phyloP scores from a whole-genome alignment of 2,329 filamentous ascomycete genomes.

The Curvularia sp. region DNA sequence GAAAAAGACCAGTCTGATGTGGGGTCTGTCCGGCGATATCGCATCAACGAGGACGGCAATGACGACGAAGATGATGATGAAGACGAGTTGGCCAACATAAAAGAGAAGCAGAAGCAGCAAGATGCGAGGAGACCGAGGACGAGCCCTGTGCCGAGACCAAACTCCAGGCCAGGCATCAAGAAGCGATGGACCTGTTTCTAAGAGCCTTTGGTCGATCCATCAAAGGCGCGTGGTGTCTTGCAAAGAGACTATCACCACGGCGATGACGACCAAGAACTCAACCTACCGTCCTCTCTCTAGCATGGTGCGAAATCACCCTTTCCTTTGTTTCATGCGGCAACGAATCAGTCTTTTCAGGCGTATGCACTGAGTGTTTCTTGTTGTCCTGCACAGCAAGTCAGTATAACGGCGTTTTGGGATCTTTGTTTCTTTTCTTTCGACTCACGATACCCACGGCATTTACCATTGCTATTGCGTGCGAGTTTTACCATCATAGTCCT shows the following conservation, averaged over 20 bases:
- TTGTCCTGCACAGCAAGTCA: background rate
- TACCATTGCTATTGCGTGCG: constrained; percentile 28
- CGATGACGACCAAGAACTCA: background rate
- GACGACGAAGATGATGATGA: constrained; percentile 11
- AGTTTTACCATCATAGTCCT: constrained; percentile 10
- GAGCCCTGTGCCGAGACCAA: constrained; percentile 20
- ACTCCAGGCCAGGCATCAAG: constrained; percentile 13
- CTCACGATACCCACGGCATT: constrained; percentile 42
- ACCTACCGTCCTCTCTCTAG: background rate
- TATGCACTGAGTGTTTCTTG: background rate
- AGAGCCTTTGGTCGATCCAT: constrained; percentile 2
- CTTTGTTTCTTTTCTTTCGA: background rate
- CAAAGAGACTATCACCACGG: background rate
- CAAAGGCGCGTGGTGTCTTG: background rate
- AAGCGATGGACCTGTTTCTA: constrained; percentile 42
- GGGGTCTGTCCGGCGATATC: constrained; percentile 49
- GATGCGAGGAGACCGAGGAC: constrained; percentile 23
- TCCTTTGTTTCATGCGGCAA: background rate
- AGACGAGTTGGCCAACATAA: constrained; percentile 17
- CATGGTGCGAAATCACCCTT: background rate
- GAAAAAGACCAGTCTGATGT: constrained; percentile 46
- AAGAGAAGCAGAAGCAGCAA: constrained; percentile 37
- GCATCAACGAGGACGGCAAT: constrained; percentile 33
- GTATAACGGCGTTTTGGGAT: background rate
- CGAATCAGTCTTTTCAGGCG: background rate